Evolutionary conservation across 352 stramenopile species (phyloP).

Genomic region (Pythium guiyangense): DNA sequence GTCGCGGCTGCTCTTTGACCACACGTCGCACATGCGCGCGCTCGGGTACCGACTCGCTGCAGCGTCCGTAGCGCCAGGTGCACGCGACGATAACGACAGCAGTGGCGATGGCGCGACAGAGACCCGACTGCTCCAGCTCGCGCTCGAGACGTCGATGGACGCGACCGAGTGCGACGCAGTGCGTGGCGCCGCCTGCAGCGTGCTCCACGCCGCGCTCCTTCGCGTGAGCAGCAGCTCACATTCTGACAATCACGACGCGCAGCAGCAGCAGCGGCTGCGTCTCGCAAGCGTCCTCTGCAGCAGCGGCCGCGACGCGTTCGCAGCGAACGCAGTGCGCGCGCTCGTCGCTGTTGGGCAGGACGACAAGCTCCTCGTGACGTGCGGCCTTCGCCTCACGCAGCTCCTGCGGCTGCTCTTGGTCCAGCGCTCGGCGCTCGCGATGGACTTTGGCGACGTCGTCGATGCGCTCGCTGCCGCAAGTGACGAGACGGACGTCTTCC

Average conservation of each 20-base stretch:
- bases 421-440: constrained; percentile 12
- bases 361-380: constrained; percentile 22
- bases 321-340: constrained; percentile 14
- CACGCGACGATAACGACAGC: background rate
- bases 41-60: constrained; percentile 35
- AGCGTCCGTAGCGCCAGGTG: background rate
- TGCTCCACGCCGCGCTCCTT: constrained; percentile 27
- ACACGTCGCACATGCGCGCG: constrained; percentile 36
- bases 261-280: constrained; percentile 13
- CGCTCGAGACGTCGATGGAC: constrained; percentile 43
- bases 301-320: constrained; percentile 7
- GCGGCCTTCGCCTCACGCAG: constrained; percentile 19
- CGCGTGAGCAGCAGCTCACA: background rate
- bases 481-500: constrained; percentile 28
- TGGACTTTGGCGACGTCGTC: constrained; percentile 26
- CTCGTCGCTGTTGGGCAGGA: constrained; percentile 23
- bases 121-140: constrained; percentile 31
- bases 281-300: constrained; percentile 19
- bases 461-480: constrained; percentile 22
- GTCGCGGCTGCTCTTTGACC: constrained; percentile 56
- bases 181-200: constrained; percentile 31
- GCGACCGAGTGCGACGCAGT: constrained; percentile 49
- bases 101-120: background rate
- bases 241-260: constrained; percentile 11
- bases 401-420: constrained; percentile 30